Conservation (phyloP, 495 filamentous ascomycete species). For the Podospora bellae-mahoneyi region DNA sequence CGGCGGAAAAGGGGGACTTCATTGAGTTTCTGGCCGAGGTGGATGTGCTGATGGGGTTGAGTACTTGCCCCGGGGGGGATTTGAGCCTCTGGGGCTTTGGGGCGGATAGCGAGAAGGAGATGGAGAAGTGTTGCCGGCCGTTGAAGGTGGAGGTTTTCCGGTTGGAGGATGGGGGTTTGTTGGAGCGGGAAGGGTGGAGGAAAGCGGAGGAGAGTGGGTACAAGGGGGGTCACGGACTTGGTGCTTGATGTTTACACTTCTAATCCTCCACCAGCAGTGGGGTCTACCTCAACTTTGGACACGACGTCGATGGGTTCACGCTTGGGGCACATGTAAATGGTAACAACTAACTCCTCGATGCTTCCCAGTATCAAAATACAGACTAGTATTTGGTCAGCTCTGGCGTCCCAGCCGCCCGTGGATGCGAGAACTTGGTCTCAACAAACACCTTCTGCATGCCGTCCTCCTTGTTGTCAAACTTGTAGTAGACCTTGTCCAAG, state of each 20-base stretch:
- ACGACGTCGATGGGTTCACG: no score
- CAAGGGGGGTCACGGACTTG: constrained; percentile 64
- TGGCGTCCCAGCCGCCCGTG: constrained; percentile 53
- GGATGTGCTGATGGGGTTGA: constrained; percentile 70
- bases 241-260: neutral
- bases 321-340: no score
- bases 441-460: constrained; percentile 71
- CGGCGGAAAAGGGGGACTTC: constrained; percentile 61
- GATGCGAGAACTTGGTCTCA: constrained; percentile 62
- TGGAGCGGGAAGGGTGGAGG: constrained; percentile 57
- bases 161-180: constrained; percentile 48
- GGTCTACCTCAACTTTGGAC: no score
- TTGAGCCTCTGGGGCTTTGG: constrained; percentile 74
- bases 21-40: constrained; percentile 78
- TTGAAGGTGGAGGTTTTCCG: constrained; percentile 67
- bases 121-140: constrained; percentile 71
- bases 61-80: constrained; percentile 59
- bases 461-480: constrained; percentile 66
- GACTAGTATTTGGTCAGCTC: constrained; percentile 41
- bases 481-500: constrained; percentile 64
- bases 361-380: neutral
- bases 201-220: constrained; percentile 57
- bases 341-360: neutral
- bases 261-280: no score
- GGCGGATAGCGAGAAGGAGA: constrained; percentile 57